Evolutionary conservation across 1,284 basidiomycete species (phyloP), one percentile per base, ranked within the genome.

Genomic region (Rhodofomes roseus): DNA sequence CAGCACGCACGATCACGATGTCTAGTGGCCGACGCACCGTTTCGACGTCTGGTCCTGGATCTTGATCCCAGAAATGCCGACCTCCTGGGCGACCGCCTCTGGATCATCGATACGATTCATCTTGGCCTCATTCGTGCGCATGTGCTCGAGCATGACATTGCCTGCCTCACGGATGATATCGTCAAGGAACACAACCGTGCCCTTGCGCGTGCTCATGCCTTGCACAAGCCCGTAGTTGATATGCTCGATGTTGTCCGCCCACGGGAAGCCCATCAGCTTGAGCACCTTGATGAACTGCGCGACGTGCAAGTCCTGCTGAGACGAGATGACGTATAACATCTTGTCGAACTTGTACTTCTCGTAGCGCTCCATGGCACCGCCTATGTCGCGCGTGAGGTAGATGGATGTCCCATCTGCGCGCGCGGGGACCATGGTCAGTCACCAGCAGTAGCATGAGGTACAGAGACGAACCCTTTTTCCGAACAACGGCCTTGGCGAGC

Each of bases 331-430:
- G 76, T 96, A 96, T 71, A 98, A 92, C 92, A 98, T 96, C 80
- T 98, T 98, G 85, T 99, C 95, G 68, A 98, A 97, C 61, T 91
- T 85, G 81, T 95, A 95, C 72, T 92, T 89, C 66, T 93, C 88
- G 78, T 89, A 95, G 65, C 96, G 92, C 78, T 98, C 92, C 66
- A 92, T 89, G 0, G 96, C 95, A 50, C 90, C 96, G 50, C 90
- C 96, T 63, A 99, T 94, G 76, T 99, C 96, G 63, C 96, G 93
- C n/a, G 96, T 98, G 63, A 99, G 87, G 77, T 99, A 99, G 66
- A 98, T 96, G 0, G 93, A 93, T 6, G 96, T 98, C 25, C 96
- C 96, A 70, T 99, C 96, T 93, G 67, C 18, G 58, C 36, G 31
- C 37, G n/a, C n/a, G n/a, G n/a, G n/a, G n/a, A n/a, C 12, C 9